Evolutionary conservation across 345 rosid genomes (phyloP), one percentile per base, ranked within the genome.

Genomic region (Litchi chinensis): DNA sequence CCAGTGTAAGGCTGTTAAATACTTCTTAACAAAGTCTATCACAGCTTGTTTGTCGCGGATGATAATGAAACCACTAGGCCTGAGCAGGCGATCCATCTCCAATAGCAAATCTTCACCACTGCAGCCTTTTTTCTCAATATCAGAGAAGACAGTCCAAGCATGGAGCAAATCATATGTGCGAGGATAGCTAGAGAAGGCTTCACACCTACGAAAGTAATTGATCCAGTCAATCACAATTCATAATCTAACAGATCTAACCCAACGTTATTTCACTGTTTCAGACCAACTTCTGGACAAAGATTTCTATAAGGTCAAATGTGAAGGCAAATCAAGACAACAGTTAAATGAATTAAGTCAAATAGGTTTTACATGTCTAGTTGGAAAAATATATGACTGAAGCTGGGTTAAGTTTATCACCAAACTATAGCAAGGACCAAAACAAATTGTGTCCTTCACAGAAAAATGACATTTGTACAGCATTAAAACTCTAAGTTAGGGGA

Each of bases 81-180:
- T 88, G 73, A 95, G 93, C 54, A 95, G 89, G 62, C 99, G 91
- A 80, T 95, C 99, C 97, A 95, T 93, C 90, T 95, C 99, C 0
- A 93, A 79, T 15, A 95, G 79, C 28, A 95, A 87, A 88, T 95
- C 99, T 84, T 90, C 96, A 0, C 74, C 80, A 65, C 99, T 88
- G 80, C 99, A 95, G 26, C 90, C 93, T 82, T 88, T 95, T 87
- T 85, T 89, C 88, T 70, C 91, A 0, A 89, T 77, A 73, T 93
- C 98, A 3, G 96, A 92, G 67, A 93, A 78, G 1, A 92, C 83
- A 0, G 86, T 85, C 95, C 92, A 89, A 48, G 96, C 96, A 77
- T 93, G 98, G 46, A 93, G 92, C 48, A 93, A 78, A 89, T 95
- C 99, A 22, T 91, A 95, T 21, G 99, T 95, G 78, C 99, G 84